These are phyloP conservation scores for Ustilago tritici DNA, from an alignment of 1,284 basidiomycete genomes.

Conservation along the genomic window DNA sequence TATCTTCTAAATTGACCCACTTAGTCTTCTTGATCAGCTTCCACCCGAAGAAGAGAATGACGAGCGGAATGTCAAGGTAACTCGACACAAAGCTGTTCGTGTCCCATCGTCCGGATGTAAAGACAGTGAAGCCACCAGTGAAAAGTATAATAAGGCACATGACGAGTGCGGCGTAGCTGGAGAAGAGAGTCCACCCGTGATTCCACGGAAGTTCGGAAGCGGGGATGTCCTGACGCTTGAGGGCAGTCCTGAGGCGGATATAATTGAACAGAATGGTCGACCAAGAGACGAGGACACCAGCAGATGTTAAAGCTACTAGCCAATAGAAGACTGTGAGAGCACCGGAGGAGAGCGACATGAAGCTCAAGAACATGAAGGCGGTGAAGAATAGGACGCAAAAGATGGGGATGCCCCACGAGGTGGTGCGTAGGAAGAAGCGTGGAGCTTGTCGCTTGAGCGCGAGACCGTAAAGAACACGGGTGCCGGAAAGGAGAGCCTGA, in stretches of 20 bases:
- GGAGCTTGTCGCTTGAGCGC: slow-evolving; percentile 83
- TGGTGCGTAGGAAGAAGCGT: slow-evolving; percentile 77
- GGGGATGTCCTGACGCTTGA: slow-evolving; percentile 75
- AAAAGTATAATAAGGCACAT: slow-evolving; percentile 52
- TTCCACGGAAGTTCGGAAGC: slow-evolving; percentile 72
- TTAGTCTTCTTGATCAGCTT: slow-evolving; percentile 48
- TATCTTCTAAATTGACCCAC: slow-evolving; percentile 30
- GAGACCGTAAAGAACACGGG: slow-evolving; percentile 80
- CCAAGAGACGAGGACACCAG: slow-evolving; percentile 82
- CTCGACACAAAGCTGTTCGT: slow-evolving; percentile 81
- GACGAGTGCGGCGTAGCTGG: slow-evolving; percentile 42
- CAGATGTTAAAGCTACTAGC: slow-evolving; percentile 75
- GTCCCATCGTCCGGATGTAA: slow-evolving; percentile 54
- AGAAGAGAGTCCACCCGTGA: slow-evolving; percentile 62
- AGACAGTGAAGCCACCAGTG: slow-evolving; percentile 70
- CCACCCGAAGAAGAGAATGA: slow-evolving; percentile 76
- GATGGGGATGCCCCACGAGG: slow-evolving; percentile 80
- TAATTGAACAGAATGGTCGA: slow-evolving; percentile 82
- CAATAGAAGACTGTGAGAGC: slow-evolving; percentile 75
- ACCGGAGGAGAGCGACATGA: slow-evolving; percentile 72
- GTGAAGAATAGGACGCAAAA: slow-evolving; percentile 78
- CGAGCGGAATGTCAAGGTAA: slow-evolving; percentile 80
- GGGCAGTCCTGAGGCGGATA: slow-evolving; percentile 78
- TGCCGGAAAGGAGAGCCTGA: slow-evolving; percentile 83
- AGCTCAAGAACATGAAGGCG: slow-evolving; percentile 78